Base-by-base conservation (phyloP, 192 early-diverging fungal species). In the Lobosporangium transversale region DNA sequence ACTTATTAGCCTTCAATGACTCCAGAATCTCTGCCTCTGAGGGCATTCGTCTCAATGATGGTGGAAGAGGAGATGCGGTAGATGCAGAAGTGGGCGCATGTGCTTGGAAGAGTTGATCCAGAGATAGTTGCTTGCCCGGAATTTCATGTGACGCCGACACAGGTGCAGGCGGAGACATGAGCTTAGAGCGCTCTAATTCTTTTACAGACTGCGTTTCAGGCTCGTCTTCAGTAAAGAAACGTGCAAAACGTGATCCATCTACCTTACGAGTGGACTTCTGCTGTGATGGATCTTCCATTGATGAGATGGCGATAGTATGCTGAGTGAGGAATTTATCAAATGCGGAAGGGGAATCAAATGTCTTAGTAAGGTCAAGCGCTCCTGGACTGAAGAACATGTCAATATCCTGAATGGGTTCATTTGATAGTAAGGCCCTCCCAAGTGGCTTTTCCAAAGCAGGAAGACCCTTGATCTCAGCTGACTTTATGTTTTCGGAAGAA, bases 221-320 rank as follows among this genome's bases (percentile, higher is more conserved):
- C n/a, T 71, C 64, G 40, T 80, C 86, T 29, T 79, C 73, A 27
- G 78, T 57, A 67, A 88, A 88, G 73, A 88, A 88, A 14, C 79
- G 80, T 4, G 86, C 86, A 68, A 88, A 88, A 15, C 86, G 83
- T 4, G 86, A 88, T 0, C 81, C 83, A n/a, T 82, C 80, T 21
- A 84, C 78, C 35, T 80, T 78, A 15, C 74, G 52, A 5, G 48
- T 43, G 33, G 67, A 49, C 11, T 55, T 68, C 24, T 26, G 43
- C 27, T 47, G 32, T 18, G 32, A 17, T 8, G 29, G 29, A 7
- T 66, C 69, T 3, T 51, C 62, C 14, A n/a, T 27, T 10, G 70
- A 14, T 20, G 73, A 63, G 5, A 59, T 70, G 2, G 81, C 79
- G 29, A 70, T 54, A 44, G 66, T 60, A 54, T 83, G 82, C 43